A percentile compares a stretch with the other conserved stretches of the same genome.
Evolutionary conservation across 2,329 filamentous ascomycete species (phyloP).

Genomic region (Claviceps paspali): DNA sequence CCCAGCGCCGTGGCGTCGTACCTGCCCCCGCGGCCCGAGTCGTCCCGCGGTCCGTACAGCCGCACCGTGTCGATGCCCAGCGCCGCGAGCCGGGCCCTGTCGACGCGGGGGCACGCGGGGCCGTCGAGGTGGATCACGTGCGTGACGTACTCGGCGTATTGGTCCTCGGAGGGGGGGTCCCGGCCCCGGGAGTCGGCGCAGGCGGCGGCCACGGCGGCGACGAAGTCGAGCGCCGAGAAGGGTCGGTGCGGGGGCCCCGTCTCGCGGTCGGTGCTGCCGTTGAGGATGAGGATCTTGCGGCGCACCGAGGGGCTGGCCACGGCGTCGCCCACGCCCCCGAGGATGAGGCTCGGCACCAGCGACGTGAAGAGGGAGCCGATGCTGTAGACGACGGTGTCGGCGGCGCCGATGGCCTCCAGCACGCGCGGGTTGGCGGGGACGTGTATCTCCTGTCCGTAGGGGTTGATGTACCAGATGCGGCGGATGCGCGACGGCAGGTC

Average conservation of each 20-base stretch:
- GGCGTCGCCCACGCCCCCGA: conserved; percentile 55
- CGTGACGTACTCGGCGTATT: conserved; percentile 58
- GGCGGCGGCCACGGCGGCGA: conserved; percentile 62
- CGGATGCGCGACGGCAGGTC: conserved; percentile 66
- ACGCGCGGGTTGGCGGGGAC: conserved; percentile 73
- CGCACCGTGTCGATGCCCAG: conserved; percentile 65
- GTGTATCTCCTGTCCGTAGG: conserved; percentile 90
- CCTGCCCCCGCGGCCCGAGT: conserved; percentile 28
- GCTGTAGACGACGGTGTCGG: conserved; percentile 67
- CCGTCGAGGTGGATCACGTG: conserved; percentile 72
- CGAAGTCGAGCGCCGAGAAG: conserved; percentile 66
- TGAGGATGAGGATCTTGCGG: conserved; percentile 71
- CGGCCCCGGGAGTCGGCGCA: conserved; percentile 50
- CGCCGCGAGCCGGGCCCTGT: conserved; percentile 44
- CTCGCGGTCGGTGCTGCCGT: conserved; percentile 73
- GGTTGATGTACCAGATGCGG: conserved; percentile 93
- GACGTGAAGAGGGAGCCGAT: conserved; percentile 92
- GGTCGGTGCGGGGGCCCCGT: conserved; percentile 53
- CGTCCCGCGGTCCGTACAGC: conserved; percentile 53
- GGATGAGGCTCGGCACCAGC: conserved; percentile 66
- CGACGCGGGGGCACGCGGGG: conserved; percentile 51
- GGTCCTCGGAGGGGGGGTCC: conserved; percentile 20
- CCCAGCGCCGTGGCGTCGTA: conserved; percentile 66
- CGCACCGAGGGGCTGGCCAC: conserved; percentile 27
- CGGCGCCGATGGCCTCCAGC: conserved; percentile 46